Conservation (phyloP, 257 asterid species). For the Rehmannia glutinosa region DNA sequence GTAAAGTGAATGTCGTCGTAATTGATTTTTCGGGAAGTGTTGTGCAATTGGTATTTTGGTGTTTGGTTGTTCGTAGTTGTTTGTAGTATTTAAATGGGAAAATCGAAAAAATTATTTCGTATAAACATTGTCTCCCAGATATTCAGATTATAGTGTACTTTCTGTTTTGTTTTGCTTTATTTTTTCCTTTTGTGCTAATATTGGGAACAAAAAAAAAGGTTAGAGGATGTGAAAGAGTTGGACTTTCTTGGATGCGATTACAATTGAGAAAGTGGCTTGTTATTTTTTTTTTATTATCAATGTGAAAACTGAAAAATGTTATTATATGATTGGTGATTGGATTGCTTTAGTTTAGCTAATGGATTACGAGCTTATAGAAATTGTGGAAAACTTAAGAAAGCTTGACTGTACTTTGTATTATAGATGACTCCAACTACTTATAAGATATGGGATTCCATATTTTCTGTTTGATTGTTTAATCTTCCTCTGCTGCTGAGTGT, state of each 20-base stretch:
- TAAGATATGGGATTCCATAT: background rate
- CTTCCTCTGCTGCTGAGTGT: background rate
- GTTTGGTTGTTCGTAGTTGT: too few relatives aligned
- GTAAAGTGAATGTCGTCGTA: too few relatives aligned
- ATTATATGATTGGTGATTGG: background rate
- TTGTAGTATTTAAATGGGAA: background rate
- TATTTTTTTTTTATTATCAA: background rate
- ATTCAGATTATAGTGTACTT: background rate
- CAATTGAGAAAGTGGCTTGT: background rate
- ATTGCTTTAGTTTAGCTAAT: background rate
- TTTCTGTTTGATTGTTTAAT: background rate
- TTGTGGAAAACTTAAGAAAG: background rate
- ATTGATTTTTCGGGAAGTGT: too few relatives aligned
- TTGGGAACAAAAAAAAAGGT: background rate
- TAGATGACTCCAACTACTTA: background rate
- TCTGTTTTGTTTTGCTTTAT: background rate
- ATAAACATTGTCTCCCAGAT: background rate
- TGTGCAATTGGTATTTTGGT: too few relatives aligned
- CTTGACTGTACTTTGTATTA: background rate
- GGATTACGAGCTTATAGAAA: background rate
- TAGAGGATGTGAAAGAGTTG: background rate
- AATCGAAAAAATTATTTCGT: background rate
- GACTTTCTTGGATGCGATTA: background rate
- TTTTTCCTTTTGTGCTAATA: too few relatives aligned
- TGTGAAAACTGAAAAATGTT: background rate